Percentiles rank a stretch among this genome's conserved stretches.
Conservation (phyloP, 2,329 filamentous ascomycete genomes). For the Phaeophleospora eucalypticola region DNA sequence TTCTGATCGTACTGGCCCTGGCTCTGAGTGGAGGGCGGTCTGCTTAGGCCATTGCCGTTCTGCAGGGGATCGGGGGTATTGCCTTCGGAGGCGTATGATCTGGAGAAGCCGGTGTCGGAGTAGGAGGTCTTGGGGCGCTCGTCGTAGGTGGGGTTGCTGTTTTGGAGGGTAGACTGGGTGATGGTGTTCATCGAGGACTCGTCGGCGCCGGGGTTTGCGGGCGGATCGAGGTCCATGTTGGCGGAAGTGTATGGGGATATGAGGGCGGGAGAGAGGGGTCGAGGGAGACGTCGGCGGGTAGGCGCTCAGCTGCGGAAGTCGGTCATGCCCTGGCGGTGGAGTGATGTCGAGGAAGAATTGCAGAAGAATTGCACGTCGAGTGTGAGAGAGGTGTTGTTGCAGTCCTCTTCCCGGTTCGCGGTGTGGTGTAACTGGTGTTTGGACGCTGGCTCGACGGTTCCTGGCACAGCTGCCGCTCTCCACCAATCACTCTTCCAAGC, state of each 20-base stretch:
- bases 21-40: conserved; percentile 30
- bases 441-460: background rate
- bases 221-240: conserved; percentile 20
- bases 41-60: conserved; percentile 30
- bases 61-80: conserved; percentile 35
- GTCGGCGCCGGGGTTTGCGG: conserved; percentile 32
- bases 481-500: background rate
- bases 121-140: conserved; percentile 51
- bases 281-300: background rate
- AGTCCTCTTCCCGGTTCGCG: no score
- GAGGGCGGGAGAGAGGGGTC: background rate
- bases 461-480: background rate
- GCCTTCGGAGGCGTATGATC: conserved; percentile 43
- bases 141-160: conserved; percentile 35
- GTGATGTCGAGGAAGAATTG: background rate
- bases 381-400: no score
- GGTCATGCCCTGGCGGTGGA: background rate
- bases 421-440: no score
- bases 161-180: conserved; percentile 39
- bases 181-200: conserved; percentile 48
- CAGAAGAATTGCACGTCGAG: no score
- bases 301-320: background rate
- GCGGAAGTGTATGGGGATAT: background rate
- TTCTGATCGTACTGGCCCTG: conserved; percentile 30
- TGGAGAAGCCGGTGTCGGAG: conserved; percentile 47